Base-by-base conservation (phyloP, 257 asterid species). In the Ajuga chamaepitys region DNA sequence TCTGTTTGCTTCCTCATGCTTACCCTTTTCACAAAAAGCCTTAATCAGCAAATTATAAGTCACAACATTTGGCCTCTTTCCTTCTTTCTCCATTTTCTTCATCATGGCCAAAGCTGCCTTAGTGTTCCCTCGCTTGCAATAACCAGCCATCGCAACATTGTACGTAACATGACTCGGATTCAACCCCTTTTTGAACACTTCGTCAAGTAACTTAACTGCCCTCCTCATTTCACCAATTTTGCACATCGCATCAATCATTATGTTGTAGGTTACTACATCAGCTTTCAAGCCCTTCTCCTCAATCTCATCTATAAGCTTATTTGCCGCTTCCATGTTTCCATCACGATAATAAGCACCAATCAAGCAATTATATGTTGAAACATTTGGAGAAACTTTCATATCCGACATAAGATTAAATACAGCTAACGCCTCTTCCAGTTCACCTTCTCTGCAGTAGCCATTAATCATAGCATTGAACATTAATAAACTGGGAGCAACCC, bases 61-160 rank as follows among this genome's bases (percentile, higher is more conserved):
- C 66, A 74, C 89, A 9, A 86, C 86, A 73, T 89, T 93, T 5
- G 96, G 86, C 24, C 78, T 70, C 54, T 78, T 93, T 41, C 97
- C 89, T 65, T 84, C 96, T 67, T 79, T 93, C 81, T 85, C 94
- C 97, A 89, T 87, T 77, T 88, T 82, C 71, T 79, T 84, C 83
- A 77, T 89, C 75, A 93, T 26, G 26, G 79, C 59, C 75, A 84
- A 72, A 68, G 95, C 95, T 37, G 82, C 95, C 28, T 26, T 76
- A 14, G 78, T 75, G 70, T 84, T 87, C 70, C 90, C 84, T 62
- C 84, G 90, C 59, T 61, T 70, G 79, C 86, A 84, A 63, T 86
- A 89, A 40, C 97, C 96, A 70, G 74, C 81, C 67, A 93, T 78
- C 75, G 87, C 48, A 58, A 77, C 71, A 66, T 89, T 93, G 69